phyloP scores from a whole-genome alignment of 164 flowering plant genomes.

The Magnolia kwangsiensis region DNA sequence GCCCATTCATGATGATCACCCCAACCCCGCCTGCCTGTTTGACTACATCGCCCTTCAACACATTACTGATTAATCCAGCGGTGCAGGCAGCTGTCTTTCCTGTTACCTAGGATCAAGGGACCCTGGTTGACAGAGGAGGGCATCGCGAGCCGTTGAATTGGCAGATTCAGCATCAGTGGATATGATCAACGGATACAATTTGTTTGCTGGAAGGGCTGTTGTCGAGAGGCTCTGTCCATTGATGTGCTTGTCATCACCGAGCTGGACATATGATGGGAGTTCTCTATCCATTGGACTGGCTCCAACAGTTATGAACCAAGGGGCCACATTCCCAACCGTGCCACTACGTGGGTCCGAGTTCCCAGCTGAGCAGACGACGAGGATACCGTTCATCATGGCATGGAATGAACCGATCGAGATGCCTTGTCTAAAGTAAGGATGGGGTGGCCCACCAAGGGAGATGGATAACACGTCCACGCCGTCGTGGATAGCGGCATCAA shows the following conservation, averaged over 20 bases:
- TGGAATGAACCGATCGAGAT: constrained; percentile 65
- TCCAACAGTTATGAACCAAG: constrained; percentile 68
- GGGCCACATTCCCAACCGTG: constrained; percentile 45
- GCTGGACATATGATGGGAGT: constrained; percentile 34
- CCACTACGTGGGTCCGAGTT: constrained; percentile 44
- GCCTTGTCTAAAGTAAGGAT: constrained; percentile 38
- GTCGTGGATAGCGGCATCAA: constrained; percentile 50
- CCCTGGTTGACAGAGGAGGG: constrained; percentile 30
- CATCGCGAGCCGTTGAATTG: constrained; percentile 22
- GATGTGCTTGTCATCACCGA: constrained; percentile 33
- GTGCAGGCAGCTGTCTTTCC: constrained; percentile 60
- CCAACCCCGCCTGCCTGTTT: constrained; percentile 49
- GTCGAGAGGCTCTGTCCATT: constrained; percentile 48
- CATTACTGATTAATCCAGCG: constrained; percentile 35
- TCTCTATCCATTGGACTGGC: constrained; percentile 65
- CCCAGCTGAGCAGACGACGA: constrained; percentile 58
- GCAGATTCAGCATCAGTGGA: constrained; percentile 29
- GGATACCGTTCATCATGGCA: constrained; percentile 49
- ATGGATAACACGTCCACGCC: constrained; percentile 51
- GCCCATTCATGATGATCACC: constrained; percentile 48
- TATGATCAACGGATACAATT: constrained; percentile 32
- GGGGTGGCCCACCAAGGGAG: constrained; percentile 38
- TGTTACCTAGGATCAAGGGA: constrained; percentile 47
- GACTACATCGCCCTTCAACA: constrained; percentile 38
- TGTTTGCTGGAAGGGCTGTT: constrained; percentile 14